Percentiles rank a stretch among this genome's conserved stretches.
Evolutionary conservation across 83 land plant genomes (phyloP).

Genomic region (Picea mariana): DNA sequence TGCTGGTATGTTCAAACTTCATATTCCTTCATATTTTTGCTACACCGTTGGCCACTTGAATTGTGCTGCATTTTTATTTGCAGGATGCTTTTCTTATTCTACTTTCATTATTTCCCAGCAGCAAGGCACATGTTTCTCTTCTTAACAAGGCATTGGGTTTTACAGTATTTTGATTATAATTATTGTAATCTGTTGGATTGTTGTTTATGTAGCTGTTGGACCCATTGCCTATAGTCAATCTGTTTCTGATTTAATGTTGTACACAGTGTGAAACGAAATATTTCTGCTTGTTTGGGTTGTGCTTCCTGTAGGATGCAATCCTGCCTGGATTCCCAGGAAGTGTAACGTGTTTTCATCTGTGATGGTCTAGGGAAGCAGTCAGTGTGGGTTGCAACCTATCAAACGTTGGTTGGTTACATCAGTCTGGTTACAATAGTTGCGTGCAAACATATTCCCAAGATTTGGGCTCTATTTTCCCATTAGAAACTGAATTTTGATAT

Average conservation of each 20-base stretch:
- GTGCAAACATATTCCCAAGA: background rate
- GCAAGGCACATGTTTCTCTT: background rate
- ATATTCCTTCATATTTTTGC: no score
- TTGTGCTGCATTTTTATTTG: background rate
- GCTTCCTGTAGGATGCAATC: no score
- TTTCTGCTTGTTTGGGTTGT: background rate
- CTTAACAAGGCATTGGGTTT: background rate
- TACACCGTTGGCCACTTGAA: no score
- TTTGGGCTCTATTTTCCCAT: no score
- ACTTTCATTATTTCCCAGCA: background rate
- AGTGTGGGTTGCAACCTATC: no score
- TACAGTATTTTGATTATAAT: background rate
- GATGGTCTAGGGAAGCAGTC: no score
- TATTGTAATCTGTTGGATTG: background rate
- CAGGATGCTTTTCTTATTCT: background rate
- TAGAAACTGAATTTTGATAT: no score
- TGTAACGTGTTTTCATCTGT: background rate
- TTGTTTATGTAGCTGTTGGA: background rate
- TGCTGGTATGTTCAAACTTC: slow-evolving; percentile 42
- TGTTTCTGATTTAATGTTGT: background rate
- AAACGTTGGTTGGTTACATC: no score
- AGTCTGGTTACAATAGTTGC: background rate
- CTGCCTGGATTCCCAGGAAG: background rate
- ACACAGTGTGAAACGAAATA: background rate
- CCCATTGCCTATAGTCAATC: background rate